Conservation (phyloP, 2,329 filamentous ascomycete species). For the Conoideocrella luteorostrata region DNA sequence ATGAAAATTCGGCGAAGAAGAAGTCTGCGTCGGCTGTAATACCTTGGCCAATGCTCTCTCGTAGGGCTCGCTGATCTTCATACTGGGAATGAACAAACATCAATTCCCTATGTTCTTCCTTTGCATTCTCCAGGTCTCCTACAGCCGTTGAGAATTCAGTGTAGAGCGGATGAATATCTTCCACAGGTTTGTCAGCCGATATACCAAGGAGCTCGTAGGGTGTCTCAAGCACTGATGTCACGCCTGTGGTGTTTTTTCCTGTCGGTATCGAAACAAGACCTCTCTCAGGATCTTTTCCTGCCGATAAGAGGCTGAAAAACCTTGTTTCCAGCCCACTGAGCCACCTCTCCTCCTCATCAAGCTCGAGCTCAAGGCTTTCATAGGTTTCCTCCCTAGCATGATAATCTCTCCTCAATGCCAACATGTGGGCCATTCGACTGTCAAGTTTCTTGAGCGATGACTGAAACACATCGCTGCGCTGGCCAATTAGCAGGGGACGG, state of each 20-base stretch:
- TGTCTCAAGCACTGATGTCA: conserved; percentile 11
- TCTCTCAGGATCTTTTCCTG: conserved; percentile 16
- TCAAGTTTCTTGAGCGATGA: conserved; percentile 20
- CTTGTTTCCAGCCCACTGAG: conserved; percentile 29
- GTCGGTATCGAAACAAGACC: conserved; percentile 2
- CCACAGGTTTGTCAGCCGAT: conserved; percentile 23
- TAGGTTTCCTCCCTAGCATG: conserved; percentile 29
- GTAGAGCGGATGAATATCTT: conserved; percentile 43
- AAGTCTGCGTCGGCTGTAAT: conserved; percentile 33
- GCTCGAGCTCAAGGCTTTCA: conserved; percentile 26
- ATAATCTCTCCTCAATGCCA: conserved; percentile 31
- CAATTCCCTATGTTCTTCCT: conserved; percentile 41
- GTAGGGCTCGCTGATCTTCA: conserved; percentile 29
- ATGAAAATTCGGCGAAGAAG: conserved; percentile 37
- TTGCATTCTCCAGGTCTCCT: conserved; percentile 39
- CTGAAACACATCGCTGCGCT: conserved; percentile 12
- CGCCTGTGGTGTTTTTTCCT: conserved; percentile 1
- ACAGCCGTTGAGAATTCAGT: conserved; percentile 35
- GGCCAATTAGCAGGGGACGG: conserved; percentile 28
- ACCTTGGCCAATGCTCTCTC: conserved; percentile 19
- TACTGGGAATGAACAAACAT: conserved; percentile 30
- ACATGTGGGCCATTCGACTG: conserved; percentile 27
- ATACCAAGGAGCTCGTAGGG: conserved; percentile 31
- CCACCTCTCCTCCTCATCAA: conserved; percentile 30
- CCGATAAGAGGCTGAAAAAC: conserved; percentile 31